Evolutionary conservation across 371 early-diverging fungal genomes (phyloP).

Genomic region (Saksenaea vasiformis): DNA sequence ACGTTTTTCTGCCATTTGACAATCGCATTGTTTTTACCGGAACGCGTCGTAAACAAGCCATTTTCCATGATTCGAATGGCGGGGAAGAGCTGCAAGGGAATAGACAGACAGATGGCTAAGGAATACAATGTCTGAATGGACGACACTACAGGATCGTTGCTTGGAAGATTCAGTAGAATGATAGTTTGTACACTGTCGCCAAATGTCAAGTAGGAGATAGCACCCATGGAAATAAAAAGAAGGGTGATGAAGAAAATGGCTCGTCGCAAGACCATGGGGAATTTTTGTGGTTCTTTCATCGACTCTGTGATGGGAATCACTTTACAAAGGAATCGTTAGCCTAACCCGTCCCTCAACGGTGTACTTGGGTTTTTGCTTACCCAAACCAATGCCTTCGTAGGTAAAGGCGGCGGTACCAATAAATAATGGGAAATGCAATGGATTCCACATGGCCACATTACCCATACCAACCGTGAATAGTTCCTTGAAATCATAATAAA

Average conservation of each 20-base stretch:
- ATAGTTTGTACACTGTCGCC: conserved; percentile 80
- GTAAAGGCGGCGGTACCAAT: conserved; percentile 91
- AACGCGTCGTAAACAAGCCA: conserved; percentile 62
- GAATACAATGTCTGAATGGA: conserved; percentile 79
- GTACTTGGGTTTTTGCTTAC: conserved; percentile 25
- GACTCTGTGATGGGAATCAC: conserved; percentile 71
- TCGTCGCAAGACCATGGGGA: conserved; percentile 67
- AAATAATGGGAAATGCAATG: conserved; percentile 72
- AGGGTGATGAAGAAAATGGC: conserved; percentile 70
- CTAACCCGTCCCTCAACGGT: neutral
- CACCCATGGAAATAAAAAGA: conserved; percentile 77
- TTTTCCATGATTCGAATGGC: conserved; percentile 86
- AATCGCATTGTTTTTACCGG: conserved; percentile 63
- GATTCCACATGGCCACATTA: conserved; percentile 67
- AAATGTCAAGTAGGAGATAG: conserved; percentile 78
- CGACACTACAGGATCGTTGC: conserved; percentile 60
- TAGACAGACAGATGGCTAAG: conserved; percentile 83
- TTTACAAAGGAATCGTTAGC: neutral
- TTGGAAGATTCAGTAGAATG: conserved; percentile 78
- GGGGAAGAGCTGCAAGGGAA: conserved; percentile 84
- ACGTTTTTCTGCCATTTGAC: conserved; percentile 92
- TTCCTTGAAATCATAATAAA: conserved; percentile 68
- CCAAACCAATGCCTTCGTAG: conserved; percentile 89
- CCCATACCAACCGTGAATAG: conserved; percentile 60
- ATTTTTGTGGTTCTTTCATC: conserved; percentile 82